These are phyloP conservation scores for Fonsecaea nubica DNA, from an alignment of 2,329 filamentous ascomycete genomes.

Conservation along the genomic window DNA sequence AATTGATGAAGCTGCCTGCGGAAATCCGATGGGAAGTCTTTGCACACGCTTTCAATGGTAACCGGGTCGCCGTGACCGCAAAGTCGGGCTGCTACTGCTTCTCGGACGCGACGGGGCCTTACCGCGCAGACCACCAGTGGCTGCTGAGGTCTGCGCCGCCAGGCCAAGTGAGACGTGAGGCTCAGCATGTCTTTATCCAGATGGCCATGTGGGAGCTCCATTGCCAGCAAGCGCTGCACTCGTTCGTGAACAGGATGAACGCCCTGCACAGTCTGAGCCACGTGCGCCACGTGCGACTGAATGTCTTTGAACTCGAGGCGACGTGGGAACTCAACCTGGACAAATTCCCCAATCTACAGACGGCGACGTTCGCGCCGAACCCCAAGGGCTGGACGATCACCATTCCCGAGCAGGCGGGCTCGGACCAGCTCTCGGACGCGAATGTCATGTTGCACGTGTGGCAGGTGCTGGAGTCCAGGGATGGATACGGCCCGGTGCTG, in stretches of 20 bases:
- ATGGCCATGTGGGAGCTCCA: constrained; percentile 29
- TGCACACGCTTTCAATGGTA: constrained; percentile 21
- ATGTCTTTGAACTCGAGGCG: constrained; percentile 23
- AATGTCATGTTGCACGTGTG: constrained; percentile 21
- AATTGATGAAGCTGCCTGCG: constrained; percentile 19
- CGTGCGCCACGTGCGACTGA: constrained; percentile 28
- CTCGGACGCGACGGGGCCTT: constrained; percentile 25
- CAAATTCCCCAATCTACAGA: constrained; percentile 15
- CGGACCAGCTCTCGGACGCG: constrained; percentile 22
- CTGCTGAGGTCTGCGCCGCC: constrained; percentile 14
- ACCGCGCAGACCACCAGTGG: constrained; percentile 29
- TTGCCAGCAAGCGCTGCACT: constrained; percentile 19
- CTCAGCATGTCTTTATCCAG: constrained; percentile 23
- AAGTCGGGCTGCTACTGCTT: constrained; percentile 27
- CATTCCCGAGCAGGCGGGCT: constrained; percentile 9
- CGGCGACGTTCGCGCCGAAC: constrained; percentile 24
- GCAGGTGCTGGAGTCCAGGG: constrained; percentile 18
- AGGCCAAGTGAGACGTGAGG: constrained; percentile 16
- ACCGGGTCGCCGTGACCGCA: constrained; percentile 28
- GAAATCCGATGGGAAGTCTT: constrained; percentile 30
- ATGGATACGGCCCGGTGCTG: constrained; percentile 14
- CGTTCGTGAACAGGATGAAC: constrained; percentile 20
- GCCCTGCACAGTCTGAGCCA: constrained; percentile 3
- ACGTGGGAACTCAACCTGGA: constrained; percentile 15
- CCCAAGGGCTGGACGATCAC: constrained; percentile 29